phyloP scores from a whole-genome alignment of 225 moss, liverwort and hornwort species.

The Anthoceros angustus region DNA sequence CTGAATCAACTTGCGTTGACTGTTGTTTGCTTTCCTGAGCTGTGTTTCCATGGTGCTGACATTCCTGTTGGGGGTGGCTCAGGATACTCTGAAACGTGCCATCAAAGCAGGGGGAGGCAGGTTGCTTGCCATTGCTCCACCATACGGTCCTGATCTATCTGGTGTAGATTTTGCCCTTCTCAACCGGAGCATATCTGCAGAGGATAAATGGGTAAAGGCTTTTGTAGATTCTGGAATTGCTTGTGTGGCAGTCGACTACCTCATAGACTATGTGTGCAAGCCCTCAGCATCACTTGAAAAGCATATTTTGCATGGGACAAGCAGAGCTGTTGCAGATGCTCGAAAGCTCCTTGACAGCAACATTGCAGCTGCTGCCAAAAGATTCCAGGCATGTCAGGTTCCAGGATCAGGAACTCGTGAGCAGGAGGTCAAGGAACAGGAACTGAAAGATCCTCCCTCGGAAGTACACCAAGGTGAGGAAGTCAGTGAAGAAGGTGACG shows the following conservation, averaged over 20 bases:
- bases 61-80: not conserved
- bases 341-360: conserved; percentile 8
- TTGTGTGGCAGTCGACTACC: conserved; percentile 25
- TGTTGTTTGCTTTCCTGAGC: not conserved
- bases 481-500: conserved; percentile 8
- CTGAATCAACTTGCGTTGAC: not conserved
- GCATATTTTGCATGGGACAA: conserved; percentile 20
- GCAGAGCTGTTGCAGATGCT: conserved; percentile 13
- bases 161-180: conserved; percentile 31
- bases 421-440: not conserved
- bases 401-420: not conserved
- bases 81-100: conserved; percentile 28
- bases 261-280: conserved; percentile 32
- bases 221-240: conserved; percentile 22
- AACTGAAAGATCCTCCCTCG: not conserved
- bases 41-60: not conserved
- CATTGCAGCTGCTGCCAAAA: conserved; percentile 7
- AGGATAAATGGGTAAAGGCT: conserved; percentile 16
- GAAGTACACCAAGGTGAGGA: not conserved
- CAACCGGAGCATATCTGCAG: conserved; percentile 11
- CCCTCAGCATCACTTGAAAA: conserved; percentile 21
- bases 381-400: not conserved
- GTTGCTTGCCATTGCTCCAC: conserved; percentile 27
- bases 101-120: conserved; percentile 33
- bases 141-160: conserved; percentile 16